A percentile compares a stretch with the other conserved stretches of the same genome.
Evolutionary conservation across 768 basidiomycete species (phyloP).

Genomic region (Mycena floridula): DNA sequence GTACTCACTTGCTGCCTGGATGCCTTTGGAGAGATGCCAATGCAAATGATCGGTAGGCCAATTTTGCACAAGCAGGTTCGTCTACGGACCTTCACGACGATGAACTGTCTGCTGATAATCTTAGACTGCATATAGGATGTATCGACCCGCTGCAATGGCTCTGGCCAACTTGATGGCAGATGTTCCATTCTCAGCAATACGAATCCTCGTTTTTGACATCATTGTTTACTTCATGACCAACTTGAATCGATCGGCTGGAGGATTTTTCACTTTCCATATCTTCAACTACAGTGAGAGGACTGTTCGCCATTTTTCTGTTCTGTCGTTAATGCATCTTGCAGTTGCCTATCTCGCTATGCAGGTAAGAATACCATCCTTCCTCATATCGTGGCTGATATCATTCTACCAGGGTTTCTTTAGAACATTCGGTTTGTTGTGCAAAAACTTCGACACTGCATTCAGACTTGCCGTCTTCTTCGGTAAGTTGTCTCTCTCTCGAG

Average conservation of each 20-base stretch:
- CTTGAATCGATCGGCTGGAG: constrained; percentile 36
- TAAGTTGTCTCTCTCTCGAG: no score
- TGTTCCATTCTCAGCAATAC: constrained; percentile 58
- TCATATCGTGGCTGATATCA: no score
- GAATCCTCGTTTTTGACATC: constrained; percentile 55
- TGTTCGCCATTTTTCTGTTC: no score
- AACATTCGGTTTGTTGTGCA: constrained; percentile 51
- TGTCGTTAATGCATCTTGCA: no score
- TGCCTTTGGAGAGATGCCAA: constrained; percentile 71
- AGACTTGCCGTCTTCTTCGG: constrained; percentile 60
- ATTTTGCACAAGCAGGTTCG: constrained; percentile 60
- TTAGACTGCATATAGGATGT: constrained; percentile 56
- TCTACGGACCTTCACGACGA: not conserved
- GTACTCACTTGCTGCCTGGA: constrained; percentile 64
- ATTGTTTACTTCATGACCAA: constrained; percentile 66
- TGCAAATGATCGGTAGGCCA: constrained; percentile 76
- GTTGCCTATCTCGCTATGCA: constrained; percentile 63
- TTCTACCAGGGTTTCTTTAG: constrained; percentile 89
- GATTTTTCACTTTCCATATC: constrained; percentile 55
- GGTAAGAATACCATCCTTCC: no score
- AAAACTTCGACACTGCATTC: constrained; percentile 40
- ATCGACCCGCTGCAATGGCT: constrained; percentile 58
- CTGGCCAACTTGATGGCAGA: constrained; percentile 65
- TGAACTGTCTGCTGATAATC: not conserved
- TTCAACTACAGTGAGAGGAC: no score